Conservation (phyloP, 2,329 filamentous ascomycete species). For the Plenodomus tracheiphilus region DNA sequence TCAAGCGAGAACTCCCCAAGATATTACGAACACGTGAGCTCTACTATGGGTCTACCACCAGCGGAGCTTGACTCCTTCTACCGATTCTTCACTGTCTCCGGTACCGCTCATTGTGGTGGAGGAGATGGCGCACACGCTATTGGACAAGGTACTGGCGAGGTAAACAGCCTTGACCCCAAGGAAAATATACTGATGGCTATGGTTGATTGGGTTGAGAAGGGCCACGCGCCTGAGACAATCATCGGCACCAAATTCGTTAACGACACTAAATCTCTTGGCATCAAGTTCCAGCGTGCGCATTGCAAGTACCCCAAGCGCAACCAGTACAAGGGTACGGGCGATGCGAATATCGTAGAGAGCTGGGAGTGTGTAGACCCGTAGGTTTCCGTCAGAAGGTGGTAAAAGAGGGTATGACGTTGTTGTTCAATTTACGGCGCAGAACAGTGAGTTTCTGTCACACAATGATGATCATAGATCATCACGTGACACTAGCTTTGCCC, state of each 20-base stretch:
- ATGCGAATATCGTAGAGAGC: constrained; percentile 31
- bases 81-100: constrained; percentile 57
- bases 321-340: constrained; percentile 35
- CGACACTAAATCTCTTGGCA: constrained; percentile 29
- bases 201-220: constrained; percentile 53
- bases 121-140: constrained; percentile 52
- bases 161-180: constrained; percentile 38
- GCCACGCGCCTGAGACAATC: constrained; percentile 47
- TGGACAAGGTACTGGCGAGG: constrained; percentile 26
- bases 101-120: constrained; percentile 56
- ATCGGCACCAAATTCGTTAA: constrained; percentile 39
- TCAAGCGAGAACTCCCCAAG: constrained; percentile 49
- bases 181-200: constrained; percentile 54
- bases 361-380: constrained; percentile 37
- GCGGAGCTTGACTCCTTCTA: constrained; percentile 50
- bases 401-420: neutral
- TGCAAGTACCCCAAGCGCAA: constrained; percentile 45
- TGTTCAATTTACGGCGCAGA: too few relatives aligned
- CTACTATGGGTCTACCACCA: constrained; percentile 46
- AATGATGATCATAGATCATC: too few relatives aligned
- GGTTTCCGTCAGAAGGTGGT: neutral
- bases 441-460: too few relatives aligned
- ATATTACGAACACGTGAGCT: constrained; percentile 55
- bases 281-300: constrained; percentile 40
- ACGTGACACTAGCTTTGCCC: too few relatives aligned